Evolutionary conservation across 345 rosid species (phyloP).

Genomic region (Erucastrum elatum): DNA sequence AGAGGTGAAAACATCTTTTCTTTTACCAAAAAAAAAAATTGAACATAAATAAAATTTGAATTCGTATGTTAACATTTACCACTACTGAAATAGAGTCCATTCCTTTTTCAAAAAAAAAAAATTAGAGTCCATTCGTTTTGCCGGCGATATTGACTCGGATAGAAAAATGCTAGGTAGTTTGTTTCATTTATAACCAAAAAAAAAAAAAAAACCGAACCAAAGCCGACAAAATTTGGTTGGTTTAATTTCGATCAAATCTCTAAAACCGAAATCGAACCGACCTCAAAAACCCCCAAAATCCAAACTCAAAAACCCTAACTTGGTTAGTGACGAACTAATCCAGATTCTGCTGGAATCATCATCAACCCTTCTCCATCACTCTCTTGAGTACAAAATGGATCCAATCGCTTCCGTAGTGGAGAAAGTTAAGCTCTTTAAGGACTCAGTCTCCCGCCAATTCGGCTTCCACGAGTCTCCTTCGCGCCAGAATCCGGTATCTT

Average conservation of each 20-base stretch:
- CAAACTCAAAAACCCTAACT: slow-evolving; percentile 25
- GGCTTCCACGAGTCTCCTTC: slow-evolving; percentile 40
- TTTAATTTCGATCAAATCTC: background rate
- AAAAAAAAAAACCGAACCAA: background rate
- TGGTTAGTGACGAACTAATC: background rate
- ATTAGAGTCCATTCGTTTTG: background rate
- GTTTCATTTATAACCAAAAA: background rate
- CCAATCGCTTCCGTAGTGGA: slow-evolving; percentile 51
- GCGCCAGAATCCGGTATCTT: slow-evolving; percentile 68
- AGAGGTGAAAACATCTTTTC: too few species aligned
- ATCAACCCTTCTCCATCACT: background rate
- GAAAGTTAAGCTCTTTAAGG: slow-evolving; percentile 46
- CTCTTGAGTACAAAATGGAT: slow-evolving; percentile 47
- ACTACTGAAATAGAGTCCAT: background rate
- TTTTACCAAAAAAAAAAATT: too few species aligned
- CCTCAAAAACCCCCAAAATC: background rate
- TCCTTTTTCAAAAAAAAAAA: background rate
- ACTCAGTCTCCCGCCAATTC: slow-evolving; percentile 47
- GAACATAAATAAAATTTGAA: too few species aligned
- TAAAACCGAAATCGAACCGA: slow-evolving; percentile 22
- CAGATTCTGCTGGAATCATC: too few species aligned
- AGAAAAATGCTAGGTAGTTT: background rate
- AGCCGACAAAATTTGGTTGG: background rate
- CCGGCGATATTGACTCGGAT: background rate
- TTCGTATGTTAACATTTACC: background rate